A percentile compares a stretch with the other conserved stretches of the same genome.
phyloP scores from a whole-genome alignment of 495 filamentous ascomycete genomes.

The Aspergillus sclerotioniger region DNA sequence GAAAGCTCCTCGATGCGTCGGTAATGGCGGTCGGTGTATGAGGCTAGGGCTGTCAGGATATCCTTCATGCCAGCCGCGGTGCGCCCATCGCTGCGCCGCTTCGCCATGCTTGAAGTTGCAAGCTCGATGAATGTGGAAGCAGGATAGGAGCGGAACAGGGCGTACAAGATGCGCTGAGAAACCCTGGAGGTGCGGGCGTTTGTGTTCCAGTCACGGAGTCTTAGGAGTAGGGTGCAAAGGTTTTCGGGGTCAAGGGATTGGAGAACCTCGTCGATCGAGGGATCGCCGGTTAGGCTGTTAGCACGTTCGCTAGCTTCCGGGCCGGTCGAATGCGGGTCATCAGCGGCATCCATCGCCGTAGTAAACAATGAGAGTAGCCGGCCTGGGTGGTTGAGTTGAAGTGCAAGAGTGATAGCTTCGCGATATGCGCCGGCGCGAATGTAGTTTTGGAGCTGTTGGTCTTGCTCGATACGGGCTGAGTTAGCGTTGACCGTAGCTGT shows the following conservation, averaged over 20 bases:
- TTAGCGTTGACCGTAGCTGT: conserved; percentile 65
- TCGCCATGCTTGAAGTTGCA: conserved; percentile 44
- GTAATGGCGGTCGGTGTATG: conserved; percentile 91
- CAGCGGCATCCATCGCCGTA: conserved; percentile 64
- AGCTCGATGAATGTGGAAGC: conserved; percentile 69
- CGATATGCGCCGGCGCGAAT: conserved; percentile 82
- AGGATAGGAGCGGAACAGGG: conserved; percentile 74
- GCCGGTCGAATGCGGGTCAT: conserved; percentile 30
- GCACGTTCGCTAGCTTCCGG: conserved; percentile 25
- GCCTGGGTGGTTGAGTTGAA: conserved; percentile 89
- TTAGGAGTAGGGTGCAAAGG: conserved; percentile 71
- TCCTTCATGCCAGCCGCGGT: conserved; percentile 71
- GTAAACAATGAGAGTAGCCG: conserved; percentile 81
- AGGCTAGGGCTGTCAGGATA: conserved; percentile 74
- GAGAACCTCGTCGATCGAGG: conserved; percentile 82
- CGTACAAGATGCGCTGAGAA: conserved; percentile 80
- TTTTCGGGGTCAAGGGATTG: conserved; percentile 76
- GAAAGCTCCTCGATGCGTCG: conserved; percentile 79
- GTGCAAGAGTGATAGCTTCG: conserved; percentile 85
- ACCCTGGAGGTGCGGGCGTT: conserved; percentile 83
- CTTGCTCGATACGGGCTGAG: conserved; percentile 80
- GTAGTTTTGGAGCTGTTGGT: conserved; percentile 89
- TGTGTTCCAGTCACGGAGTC: conserved; percentile 94
- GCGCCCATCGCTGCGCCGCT: conserved; percentile 33
- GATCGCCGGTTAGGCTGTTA: conserved; percentile 62